These are phyloP conservation scores for Westerdykella sp. DNA, from an alignment of 2,329 filamentous ascomycete genomes.

Conservation along the genomic window DNA sequence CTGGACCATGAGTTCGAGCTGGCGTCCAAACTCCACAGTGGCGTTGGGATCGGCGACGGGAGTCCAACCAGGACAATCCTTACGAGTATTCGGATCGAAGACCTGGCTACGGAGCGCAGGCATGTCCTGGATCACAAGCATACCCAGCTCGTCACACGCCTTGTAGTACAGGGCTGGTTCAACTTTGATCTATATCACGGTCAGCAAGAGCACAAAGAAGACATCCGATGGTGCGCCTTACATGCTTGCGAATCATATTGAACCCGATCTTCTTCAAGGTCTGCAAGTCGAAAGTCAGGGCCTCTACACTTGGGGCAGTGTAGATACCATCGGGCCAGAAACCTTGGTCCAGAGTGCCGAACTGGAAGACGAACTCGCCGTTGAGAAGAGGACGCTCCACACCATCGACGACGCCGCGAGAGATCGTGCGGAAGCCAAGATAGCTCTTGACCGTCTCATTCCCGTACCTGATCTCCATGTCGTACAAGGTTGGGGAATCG, in stretches of 20 bases:
- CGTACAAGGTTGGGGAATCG: conserved; percentile 56
- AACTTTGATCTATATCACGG: conserved; percentile 55
- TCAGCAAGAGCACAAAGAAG: conserved; percentile 1
- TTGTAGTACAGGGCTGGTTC: conserved; percentile 62
- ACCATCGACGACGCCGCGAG: conserved; percentile 51
- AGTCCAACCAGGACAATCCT: conserved; percentile 17
- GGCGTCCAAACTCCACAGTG: conserved; percentile 59
- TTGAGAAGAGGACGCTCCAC: conserved; percentile 59
- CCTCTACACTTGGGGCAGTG: conserved; percentile 58
- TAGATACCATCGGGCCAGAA: conserved; percentile 67
- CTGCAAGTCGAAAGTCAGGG: conserved; percentile 61
- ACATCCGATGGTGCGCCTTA: conserved; percentile 31
- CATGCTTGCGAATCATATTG: conserved; percentile 67
- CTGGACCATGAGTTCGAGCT: conserved; percentile 56
- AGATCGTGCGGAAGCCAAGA: conserved; percentile 62
- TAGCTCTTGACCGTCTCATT: conserved; percentile 57
- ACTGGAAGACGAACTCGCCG: conserved; percentile 61
- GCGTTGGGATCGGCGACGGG: conserved; percentile 36
- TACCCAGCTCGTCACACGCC: conserved; percentile 59
- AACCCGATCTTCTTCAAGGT: conserved; percentile 60
- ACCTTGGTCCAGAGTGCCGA: conserved; percentile 65
- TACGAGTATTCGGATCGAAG: conserved; percentile 6
- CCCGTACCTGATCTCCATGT: conserved; percentile 51
- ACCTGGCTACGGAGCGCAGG: conserved; percentile 48
- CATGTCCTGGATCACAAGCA: conserved; percentile 68